A percentile compares a stretch with the other conserved stretches of the same genome.
phyloP scores from a whole-genome alignment of 176 grass and related monocot genomes.

The Tillandsia fasciculata region DNA sequence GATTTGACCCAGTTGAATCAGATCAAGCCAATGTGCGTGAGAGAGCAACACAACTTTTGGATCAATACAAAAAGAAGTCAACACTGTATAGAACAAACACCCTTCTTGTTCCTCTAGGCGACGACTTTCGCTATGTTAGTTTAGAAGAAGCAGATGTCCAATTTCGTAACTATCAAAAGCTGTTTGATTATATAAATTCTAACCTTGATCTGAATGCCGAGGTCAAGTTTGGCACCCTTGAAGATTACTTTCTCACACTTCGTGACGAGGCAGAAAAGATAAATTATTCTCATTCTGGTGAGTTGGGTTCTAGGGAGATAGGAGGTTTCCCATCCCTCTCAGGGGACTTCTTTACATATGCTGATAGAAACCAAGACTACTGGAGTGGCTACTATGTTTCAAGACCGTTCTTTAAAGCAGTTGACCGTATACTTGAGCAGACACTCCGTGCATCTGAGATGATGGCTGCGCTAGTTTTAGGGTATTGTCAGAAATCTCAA shows the following conservation, averaged over 20 bases:
- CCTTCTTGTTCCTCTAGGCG: constrained; percentile 89
- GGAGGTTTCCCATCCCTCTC: constrained; percentile 91
- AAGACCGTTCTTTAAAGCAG: constrained; percentile 94
- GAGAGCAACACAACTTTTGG: constrained; percentile 80
- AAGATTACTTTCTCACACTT: constrained; percentile 86
- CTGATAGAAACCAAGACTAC: constrained; percentile 91
- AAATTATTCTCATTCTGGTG: constrained; percentile 71
- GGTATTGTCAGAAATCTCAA: constrained; percentile 81
- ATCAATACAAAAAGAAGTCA: constrained; percentile 96
- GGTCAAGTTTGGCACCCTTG: constrained; percentile 89
- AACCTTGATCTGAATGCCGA: constrained; percentile 72
- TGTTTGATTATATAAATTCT: constrained; percentile 96
- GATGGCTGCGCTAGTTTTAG: constrained; percentile 72
- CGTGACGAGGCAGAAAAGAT: constrained; percentile 72
- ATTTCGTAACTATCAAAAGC: constrained; percentile 82
- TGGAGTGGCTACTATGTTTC: constrained; percentile 99
- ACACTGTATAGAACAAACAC: constrained; percentile 93
- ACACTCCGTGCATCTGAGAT: constrained; percentile 89
- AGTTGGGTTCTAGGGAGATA: constrained; percentile 72
- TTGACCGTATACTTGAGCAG: constrained; percentile 86
- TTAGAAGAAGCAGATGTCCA: constrained; percentile 82
- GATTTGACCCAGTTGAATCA: constrained; percentile 70
- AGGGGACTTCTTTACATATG: constrained; percentile 97
- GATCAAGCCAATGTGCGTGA: constrained; percentile 64
- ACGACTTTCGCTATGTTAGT: constrained; percentile 94